Evolutionary conservation across 306 rosid species (phyloP), one percentile per base, ranked within the genome.

Genomic region (Hippophae tibetana): DNA sequence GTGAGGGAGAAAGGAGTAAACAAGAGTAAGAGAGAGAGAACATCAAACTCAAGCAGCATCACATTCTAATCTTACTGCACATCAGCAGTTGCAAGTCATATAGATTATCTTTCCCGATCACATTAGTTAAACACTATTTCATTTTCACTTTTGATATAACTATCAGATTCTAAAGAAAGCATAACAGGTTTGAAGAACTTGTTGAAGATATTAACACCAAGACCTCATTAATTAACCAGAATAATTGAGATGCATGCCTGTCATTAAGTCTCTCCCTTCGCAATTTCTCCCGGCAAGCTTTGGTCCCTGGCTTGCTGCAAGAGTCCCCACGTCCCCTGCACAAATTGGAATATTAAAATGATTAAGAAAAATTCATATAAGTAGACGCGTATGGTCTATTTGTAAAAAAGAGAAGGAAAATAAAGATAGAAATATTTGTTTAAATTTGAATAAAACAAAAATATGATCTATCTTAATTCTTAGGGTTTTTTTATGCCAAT

Each of bases 271-370:
- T 84, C 70, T 77, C 96, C 77, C 96, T 80, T 61, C 99, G 81
- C 86, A 83, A 64, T 70, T 73, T 88, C 86, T 88, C 99, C 5
- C 93, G 96, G 76, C 86, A 80, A 50, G 96, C 95, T 76, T 92
- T 88, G n/a, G 86, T 72, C 42, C 81, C 77, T 5, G 84, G 74
- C 69, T 76, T 75, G 66, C 75, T 11, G 65, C 77, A 78, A 43
- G 89, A 73, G 52, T 64, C 79, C 25, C 72, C 47, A 13, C 85
- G 89, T 12, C 70, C 79, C 80, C 99, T 88, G 65, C 49, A 56
- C 71, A 57, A 12, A 8, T 62, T 38, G 41, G 43, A 76, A 51
- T 60, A 47, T 54, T 9, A 74, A 46, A 63, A 69, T 8, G n/a
- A 14, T 40, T 47, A 51, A 13, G 49, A 7, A 50, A 23, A 38